Evolutionary conservation across 768 basidiomycete species (phyloP), one percentile per base, ranked within the genome.

Genomic region (Hortiboletus campestris): DNA sequence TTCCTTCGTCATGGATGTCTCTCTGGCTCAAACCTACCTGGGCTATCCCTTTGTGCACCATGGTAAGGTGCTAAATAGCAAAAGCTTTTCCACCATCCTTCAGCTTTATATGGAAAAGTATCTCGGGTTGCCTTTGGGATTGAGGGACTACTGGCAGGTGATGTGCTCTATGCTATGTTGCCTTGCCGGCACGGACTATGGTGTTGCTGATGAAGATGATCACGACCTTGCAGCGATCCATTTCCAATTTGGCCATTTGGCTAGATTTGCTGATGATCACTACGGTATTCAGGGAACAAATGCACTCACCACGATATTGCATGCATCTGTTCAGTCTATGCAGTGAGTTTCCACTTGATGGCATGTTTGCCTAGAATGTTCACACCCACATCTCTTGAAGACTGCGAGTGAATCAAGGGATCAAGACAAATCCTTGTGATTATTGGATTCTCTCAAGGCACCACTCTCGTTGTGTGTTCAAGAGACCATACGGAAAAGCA

Each of bases 131-230:
- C 13, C 38, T 2, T 14, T 49, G 7, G 13, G 28, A 6, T 14
- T 49, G 0, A 31, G 49, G 8, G 38, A 49, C 1, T 49, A 40
- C 12, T 2, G 49, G 16, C 49, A 49, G 29, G 7, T 49, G 1
- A 49, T 49, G 49, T 49, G 49, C 14, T 49, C 49, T 0, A 49
- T 49, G 49, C 49, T 49, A 1, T 49, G 49, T 14, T 49, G 38
- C 14, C 49, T 49, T 11, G 29, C 49, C 4, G 13, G 28, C 5
- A 40, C 38, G 3, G 49, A 40, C 38, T 49, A 31, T 5, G 13
- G 38, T 1, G 28, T 6, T 19, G n/a, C 35, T 0, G 47, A 48
- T 12, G 35, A 36, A 1, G 47, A 48, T 8, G 47, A 48, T 9
- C 43, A 29, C 5, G 53, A 55, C 10, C 9, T 55, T 0, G 50